phyloP scores from a whole-genome alignment of 352 stramenopile species.

The Chloridella minuta region DNA sequence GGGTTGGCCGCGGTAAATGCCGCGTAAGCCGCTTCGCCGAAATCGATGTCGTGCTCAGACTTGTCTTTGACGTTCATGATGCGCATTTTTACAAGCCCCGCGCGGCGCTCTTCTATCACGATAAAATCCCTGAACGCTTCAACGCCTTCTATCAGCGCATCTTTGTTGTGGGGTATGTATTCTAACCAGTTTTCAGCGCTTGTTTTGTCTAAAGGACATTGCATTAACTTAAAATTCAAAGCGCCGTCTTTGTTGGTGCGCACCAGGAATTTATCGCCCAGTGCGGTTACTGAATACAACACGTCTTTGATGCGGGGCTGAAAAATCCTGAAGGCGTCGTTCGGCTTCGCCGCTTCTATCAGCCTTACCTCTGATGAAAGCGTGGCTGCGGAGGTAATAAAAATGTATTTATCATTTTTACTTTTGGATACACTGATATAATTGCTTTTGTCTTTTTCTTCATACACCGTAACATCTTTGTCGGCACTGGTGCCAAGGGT shows the following conservation, averaged over 20 bases:
- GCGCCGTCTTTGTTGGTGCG: conserved; percentile 57
- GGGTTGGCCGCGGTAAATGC: conserved; percentile 35
- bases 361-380: conserved; percentile 54
- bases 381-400: conserved; percentile 43
- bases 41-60: conserved; percentile 28
- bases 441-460: conserved; percentile 63
- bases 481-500: conserved; percentile 31
- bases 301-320: not conserved
- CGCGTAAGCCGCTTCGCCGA: conserved; percentile 52
- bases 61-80: not conserved
- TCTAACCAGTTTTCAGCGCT: conserved; percentile 38
- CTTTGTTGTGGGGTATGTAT: conserved; percentile 38
- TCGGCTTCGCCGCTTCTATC: conserved; percentile 23
- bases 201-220: conserved; percentile 25
- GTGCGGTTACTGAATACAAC: conserved; percentile 16
- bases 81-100: not conserved
- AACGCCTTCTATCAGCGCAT: conserved; percentile 44
- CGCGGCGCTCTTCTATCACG: not conserved
- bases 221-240: conserved; percentile 64
- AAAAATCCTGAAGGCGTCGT: not conserved
- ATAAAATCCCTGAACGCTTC: conserved; percentile 42
- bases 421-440: conserved; percentile 56
- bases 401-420: conserved; percentile 53
- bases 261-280: conserved; percentile 50
- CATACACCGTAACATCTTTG: conserved; percentile 53